Evolutionary conservation across 768 basidiomycete genomes (phyloP), one percentile per base, ranked within the genome.

Genomic region (Mycena indigotica): DNA sequence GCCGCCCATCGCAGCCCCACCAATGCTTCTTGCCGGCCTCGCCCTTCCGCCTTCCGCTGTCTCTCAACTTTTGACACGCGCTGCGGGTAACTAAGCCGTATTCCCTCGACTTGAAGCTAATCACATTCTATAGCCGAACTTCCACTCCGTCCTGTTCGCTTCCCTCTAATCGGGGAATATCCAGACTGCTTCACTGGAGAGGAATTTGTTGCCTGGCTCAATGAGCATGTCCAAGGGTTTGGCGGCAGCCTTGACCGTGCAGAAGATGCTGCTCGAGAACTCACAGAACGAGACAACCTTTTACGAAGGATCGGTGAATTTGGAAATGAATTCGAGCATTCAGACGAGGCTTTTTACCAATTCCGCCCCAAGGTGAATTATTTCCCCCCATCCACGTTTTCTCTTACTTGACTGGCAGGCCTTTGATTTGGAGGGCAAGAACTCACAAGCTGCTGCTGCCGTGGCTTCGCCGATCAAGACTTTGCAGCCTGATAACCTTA

Each of bases 171-270:
- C 12, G 92, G 92, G 45, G 91, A 93, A 75, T 94, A 94, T 61
- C 79, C 86, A 26, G 88, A 92, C 56, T 88, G 89, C 57, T 95
- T 96, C 72, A 86, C 85, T 16, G 95, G 95, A 26, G 93, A 93
- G 39, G 94, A 96, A 62, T 88, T 97, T 61, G 89, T 88, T 8
- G 79, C 82, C 4, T 97, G 93, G 93, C 72, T 97, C 55, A 84
- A 85, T 56, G 83, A 81, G 56, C 87, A 90, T 61, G 86, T 95
- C 2, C 83, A 84, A 58, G 91, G 83, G 6, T 88, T 96, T 60
- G 87, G 82, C 17, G 90, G 88, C 19, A 88, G 80, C 69, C 73
- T 91, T 54, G 93, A 95, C 57, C 78, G 83, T 44, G 92, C 92
- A 2, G 91, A 91, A 62, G 86, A 92, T 58, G 86, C 86, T 28